Evolutionary conservation across 805 yeast species (phyloP).

Genomic region (Wickerhamiella allomyrinae): DNA sequence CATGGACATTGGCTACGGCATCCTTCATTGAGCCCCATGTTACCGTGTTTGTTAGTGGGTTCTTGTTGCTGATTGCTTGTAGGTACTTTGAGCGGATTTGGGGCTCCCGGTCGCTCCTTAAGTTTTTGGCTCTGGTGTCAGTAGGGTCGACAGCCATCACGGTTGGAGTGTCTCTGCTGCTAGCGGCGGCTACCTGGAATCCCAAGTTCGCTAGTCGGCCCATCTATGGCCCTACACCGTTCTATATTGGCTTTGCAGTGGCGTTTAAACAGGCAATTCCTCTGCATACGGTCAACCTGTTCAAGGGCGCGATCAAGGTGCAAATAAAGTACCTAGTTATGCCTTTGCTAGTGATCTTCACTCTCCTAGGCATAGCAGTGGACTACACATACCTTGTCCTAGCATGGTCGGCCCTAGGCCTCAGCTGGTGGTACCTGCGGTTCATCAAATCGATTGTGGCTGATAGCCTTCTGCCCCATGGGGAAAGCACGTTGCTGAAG

Average conservation of each 20-base stretch:
- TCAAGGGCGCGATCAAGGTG: slow-evolving; percentile 31
- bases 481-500: slow-evolving; percentile 21
- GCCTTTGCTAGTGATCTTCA: slow-evolving; percentile 15
- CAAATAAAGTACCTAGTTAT: slow-evolving; percentile 19
- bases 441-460: slow-evolving; percentile 39
- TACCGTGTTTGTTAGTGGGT: slow-evolving; percentile 25
- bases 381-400: slow-evolving; percentile 8
- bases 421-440: slow-evolving; percentile 62
- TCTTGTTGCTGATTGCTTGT: slow-evolving; percentile 34
- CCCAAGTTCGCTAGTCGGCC: neutral
- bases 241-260: slow-evolving; percentile 41
- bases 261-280: slow-evolving; percentile 51
- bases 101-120: slow-evolving; percentile 33
- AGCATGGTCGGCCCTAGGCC: slow-evolving; percentile 35
- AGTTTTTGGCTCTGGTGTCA: slow-evolving; percentile 34
- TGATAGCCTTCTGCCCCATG: slow-evolving; percentile 5
- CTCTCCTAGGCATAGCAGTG: neutral
- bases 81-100: slow-evolving; percentile 49
- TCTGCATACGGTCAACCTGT: slow-evolving; percentile 36
- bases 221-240: slow-evolving; percentile 37
- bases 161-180: slow-evolving; percentile 18
- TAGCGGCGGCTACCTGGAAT: neutral
- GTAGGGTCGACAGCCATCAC: slow-evolving; percentile 23
- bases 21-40: slow-evolving; percentile 33
- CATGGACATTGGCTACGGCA: slow-evolving; percentile 35